These are phyloP conservation scores for Solanum clarkiae DNA, from an alignment of 257 asterid species.

Conservation along the genomic window DNA sequence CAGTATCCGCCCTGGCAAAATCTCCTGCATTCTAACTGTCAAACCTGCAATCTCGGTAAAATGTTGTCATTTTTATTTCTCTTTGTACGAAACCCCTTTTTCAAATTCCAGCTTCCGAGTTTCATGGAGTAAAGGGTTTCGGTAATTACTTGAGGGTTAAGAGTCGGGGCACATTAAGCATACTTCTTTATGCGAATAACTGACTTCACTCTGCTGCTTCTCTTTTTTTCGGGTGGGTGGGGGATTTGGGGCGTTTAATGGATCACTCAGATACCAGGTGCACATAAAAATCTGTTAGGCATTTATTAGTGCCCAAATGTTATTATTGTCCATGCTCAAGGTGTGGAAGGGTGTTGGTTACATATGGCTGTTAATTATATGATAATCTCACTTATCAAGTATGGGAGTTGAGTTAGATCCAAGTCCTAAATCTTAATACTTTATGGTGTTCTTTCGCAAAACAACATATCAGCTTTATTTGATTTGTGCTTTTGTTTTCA, in stretches of 20 bases:
- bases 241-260: no score
- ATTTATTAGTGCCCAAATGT: no score
- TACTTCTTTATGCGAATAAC: no score
- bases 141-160: background rate
- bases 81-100: background rate
- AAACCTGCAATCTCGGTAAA: conserved; percentile 55
- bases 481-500: background rate
- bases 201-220: no score
- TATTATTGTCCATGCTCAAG: no score
- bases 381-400: background rate
- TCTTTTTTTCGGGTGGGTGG: no score
- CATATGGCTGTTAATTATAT: background rate
- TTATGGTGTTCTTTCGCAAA: background rate
- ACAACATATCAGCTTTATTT: background rate
- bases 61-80: background rate
- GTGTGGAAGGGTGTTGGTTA: background rate
- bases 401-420: no score
- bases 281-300: background rate
- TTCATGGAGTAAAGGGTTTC: background rate
- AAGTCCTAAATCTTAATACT: no score
- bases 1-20: conserved; percentile 36
- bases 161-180: no score
- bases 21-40: conserved; percentile 57
- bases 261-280: no score
- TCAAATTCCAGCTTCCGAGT: background rate